Conservation (phyloP, 2,329 filamentous ascomycete species). For the Aspergillus novoparasiticus region DNA sequence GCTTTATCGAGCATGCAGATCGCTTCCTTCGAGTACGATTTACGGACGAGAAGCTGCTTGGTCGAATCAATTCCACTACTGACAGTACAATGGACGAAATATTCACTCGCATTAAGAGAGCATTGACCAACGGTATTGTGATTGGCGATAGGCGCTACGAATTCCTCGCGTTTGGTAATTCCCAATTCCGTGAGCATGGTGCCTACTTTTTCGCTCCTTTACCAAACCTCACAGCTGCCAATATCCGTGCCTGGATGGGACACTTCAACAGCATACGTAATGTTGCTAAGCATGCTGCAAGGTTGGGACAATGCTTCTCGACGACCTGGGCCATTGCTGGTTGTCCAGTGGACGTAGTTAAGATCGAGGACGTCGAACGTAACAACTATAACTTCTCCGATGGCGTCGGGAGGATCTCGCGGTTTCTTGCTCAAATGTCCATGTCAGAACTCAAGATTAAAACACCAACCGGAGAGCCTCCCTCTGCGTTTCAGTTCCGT, state of each 20-base stretch:
- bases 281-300: constrained; percentile 86
- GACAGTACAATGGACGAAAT: constrained; percentile 66
- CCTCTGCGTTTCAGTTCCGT: constrained; percentile 89
- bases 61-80: constrained; percentile 61
- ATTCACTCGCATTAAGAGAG: constrained; percentile 72
- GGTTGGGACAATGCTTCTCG: constrained; percentile 93
- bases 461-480: constrained; percentile 56
- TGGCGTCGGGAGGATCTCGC: constrained; percentile 90
- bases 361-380: constrained; percentile 69
- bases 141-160: constrained; percentile 82
- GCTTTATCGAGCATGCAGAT: constrained; percentile 69
- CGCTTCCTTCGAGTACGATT: constrained; percentile 90
- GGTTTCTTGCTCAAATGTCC: constrained; percentile 72
- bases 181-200: constrained; percentile 87
- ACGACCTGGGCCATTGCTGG: constrained; percentile 77
- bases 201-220: constrained; percentile 89
- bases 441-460: constrained; percentile 68
- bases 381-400: constrained; percentile 80
- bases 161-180: constrained; percentile 93
- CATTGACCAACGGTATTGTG: constrained; percentile 74
- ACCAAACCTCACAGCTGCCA: constrained; percentile 65
- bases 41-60: constrained; percentile 72
- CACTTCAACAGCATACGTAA: constrained; percentile 77
- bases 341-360: constrained; percentile 59
- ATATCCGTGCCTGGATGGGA: constrained; percentile 86